Base-by-base conservation (phyloP, 148 eudicot genomes). In the Rhododendron williamsianum region DNA sequence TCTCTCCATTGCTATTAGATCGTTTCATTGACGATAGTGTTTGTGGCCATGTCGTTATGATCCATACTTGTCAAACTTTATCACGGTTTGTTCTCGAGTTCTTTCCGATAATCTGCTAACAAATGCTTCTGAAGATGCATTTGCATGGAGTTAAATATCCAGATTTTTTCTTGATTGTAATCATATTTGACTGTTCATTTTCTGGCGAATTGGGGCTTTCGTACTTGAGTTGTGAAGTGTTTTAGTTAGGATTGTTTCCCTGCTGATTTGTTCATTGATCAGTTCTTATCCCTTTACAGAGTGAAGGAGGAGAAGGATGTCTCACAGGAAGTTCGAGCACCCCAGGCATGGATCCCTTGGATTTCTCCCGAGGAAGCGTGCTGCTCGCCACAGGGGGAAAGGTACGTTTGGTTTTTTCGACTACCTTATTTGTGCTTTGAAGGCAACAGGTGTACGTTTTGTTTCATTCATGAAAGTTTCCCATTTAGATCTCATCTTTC, bases 241-340 rank as follows among this genome's bases (percentile, higher is more conserved):
- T 23, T 78, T 48, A n/a, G 7, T 8, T 18, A n/a, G 35, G 58
- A 78, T n/a, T 80, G 30, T 25, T 4, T 49, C 7, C 18, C 10
- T 80, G 74, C 15, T 33, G 12, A 1, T 33, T 54, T 9, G 60
- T 35, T 81, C 25, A 35, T 19, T 81, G 36, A 35, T 52, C 4
- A 49, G 23, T 56, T 41, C 9, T 81, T 19, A 10, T 1, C 8
- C 6, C 3, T 56, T 56, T 25, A 83, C n/a, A 13, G 52, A 89
- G 89, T 82, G 85, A 85, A 84, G 82, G 80, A 87, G 79, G 48
- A 78, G 85, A 69, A 92, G 78, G 74, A 93, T 94, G 96, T 94
- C 94, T 58, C 96, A 94, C 94, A 91, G 97, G 89, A 93, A 94
- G 91, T 94, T 94, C 84, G 97, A 93, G 93, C 97, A 94, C 90